Evolutionary conservation across 2,329 filamentous ascomycete genomes (phyloP).

Genomic region (Purpureocillium takamizusanense): DNA sequence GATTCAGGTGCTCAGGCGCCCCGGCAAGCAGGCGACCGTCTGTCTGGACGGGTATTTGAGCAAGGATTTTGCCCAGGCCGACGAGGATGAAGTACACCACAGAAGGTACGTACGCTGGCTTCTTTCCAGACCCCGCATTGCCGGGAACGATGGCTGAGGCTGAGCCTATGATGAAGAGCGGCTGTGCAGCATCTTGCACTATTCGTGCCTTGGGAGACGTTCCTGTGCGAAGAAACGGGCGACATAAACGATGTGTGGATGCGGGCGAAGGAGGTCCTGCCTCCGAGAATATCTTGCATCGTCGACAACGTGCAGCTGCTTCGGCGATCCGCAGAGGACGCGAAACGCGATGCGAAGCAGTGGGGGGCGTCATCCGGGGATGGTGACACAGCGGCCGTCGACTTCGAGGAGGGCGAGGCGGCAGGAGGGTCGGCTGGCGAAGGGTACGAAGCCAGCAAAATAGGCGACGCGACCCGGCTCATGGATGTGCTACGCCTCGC

Average conservation of each 20-base stretch:
- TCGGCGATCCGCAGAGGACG: background rate
- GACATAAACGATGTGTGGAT: constrained; percentile 6
- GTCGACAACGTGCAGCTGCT: background rate
- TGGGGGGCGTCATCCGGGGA: background rate
- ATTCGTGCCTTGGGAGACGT: constrained; percentile 6
- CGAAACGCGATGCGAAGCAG: background rate
- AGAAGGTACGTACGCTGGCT: no score
- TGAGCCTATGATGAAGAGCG: background rate
- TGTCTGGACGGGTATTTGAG: constrained; percentile 3
- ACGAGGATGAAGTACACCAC: background rate
- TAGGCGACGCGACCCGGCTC: constrained; percentile 6
- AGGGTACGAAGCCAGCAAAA: constrained; percentile 11
- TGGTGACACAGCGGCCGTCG: background rate
- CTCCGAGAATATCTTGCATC: background rate
- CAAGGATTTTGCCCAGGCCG: constrained; percentile 1
- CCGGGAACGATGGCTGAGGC: background rate
- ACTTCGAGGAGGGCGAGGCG: background rate
- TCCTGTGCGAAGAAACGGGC: background rate
- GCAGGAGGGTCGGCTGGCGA: background rate
- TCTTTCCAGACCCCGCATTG: background rate
- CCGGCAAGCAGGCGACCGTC: background rate
- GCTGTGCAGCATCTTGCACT: constrained; percentile 4
- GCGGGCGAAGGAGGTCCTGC: constrained; percentile 1
- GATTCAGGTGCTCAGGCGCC: background rate
- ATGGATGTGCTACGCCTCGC: background rate